Conservation (phyloP, 2,329 filamentous ascomycete species). For the Monilinia fructigena region DNA sequence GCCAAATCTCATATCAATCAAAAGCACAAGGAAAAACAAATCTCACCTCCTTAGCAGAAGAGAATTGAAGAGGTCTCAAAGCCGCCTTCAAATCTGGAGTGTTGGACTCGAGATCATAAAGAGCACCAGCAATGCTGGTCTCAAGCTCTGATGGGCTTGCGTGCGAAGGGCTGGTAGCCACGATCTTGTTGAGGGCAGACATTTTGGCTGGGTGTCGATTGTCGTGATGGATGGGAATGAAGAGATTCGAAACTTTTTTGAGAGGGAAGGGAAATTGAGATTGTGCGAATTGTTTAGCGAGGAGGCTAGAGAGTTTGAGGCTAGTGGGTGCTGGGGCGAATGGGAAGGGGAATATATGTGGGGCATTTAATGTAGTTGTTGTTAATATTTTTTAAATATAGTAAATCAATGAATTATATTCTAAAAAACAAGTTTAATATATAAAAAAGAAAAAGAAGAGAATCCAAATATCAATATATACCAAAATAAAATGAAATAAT, state of each 20-base stretch:
- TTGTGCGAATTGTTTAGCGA: conserved; percentile 21
- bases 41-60: conserved; percentile 99
- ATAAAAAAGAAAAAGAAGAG: too few species aligned
- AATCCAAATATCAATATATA: too few species aligned
- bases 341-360: not conserved
- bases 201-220: conserved; percentile 50
- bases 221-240: conserved; percentile 28
- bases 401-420: too few species aligned
- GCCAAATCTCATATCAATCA: not conserved
- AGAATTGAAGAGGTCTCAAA: conserved; percentile 96
- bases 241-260: conserved; percentile 14
- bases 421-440: too few species aligned
- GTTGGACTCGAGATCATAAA: conserved; percentile 99
- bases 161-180: conserved; percentile 93
- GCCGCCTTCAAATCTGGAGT: conserved; percentile 95
- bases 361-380: not conserved
- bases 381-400: too few species aligned
- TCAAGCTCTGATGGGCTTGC: conserved; percentile 96
- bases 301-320: not conserved
- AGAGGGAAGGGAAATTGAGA: not conserved
- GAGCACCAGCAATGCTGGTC: conserved; percentile 92
- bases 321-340: not conserved
- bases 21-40: conserved; percentile 13
- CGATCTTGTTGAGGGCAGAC: conserved; percentile 94
- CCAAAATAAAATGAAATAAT: too few species aligned